Conservation (phyloP, 139 green algal species). For the Edaphochlamys debaryana region DNA sequence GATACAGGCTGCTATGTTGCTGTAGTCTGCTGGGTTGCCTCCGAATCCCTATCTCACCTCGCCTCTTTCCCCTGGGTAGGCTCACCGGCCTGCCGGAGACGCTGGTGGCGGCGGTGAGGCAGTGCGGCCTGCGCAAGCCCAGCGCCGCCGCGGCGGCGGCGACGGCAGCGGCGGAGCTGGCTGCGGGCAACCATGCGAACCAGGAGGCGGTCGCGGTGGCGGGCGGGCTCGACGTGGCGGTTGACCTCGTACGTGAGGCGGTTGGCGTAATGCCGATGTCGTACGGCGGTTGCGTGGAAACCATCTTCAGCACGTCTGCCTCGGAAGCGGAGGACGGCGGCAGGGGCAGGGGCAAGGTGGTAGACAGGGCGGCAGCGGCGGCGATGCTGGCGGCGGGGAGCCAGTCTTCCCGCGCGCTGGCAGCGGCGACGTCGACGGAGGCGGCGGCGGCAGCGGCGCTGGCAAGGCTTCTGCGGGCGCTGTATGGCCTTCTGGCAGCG, state of each 20-base stretch:
- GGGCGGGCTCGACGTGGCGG: conserved; percentile 47
- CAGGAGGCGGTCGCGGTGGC: conserved; percentile 51
- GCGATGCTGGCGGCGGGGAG: background rate
- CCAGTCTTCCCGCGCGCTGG: too few species aligned
- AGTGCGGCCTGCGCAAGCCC: background rate
- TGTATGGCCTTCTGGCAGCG: conserved; percentile 44
- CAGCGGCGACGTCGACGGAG: background rate
- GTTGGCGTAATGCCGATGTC: background rate
- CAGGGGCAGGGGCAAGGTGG: too few species aligned
- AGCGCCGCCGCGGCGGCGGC: background rate
- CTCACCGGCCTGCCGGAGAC: conserved; percentile 33
- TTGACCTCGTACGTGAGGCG: conserved; percentile 8
- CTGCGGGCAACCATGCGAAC: conserved; percentile 58
- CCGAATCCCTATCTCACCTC: too few species aligned
- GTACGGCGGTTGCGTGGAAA: background rate
- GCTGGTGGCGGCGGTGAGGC: conserved; percentile 25
- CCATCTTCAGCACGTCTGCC: too few species aligned
- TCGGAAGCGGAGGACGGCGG: background rate
- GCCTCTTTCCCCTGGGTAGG: too few species aligned
- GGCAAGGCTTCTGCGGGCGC: conserved; percentile 31
- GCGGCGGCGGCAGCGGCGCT: conserved; percentile 28
- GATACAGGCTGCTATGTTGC: too few species aligned
- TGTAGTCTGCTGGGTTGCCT: too few species aligned
- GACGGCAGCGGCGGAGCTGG: conserved; percentile 42
- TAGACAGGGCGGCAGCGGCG: too few species aligned